These are phyloP conservation scores for Veloboletus limbatus DNA, from an alignment of 1,284 basidiomycete genomes.

Conservation along the genomic window DNA sequence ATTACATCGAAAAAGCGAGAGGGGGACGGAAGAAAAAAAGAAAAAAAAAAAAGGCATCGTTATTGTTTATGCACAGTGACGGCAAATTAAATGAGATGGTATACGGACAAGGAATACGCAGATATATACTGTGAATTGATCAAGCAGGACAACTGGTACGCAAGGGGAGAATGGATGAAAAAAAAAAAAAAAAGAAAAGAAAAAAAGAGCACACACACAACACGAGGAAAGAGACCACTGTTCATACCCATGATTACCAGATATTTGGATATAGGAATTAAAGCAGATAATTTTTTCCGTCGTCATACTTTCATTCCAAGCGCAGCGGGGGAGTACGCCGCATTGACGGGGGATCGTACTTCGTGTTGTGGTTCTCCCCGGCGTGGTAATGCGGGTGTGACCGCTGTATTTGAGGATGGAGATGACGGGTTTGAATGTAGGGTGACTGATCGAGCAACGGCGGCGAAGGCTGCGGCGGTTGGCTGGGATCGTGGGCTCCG, in stretches of 20 bases:
- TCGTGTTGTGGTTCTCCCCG: conserved; percentile 34
- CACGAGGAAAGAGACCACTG: conserved; percentile 22
- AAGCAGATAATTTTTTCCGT: conserved; percentile 17
- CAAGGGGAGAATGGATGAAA: no score
- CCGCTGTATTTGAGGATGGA: conserved; percentile 30
- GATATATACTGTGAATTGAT: conserved; percentile 12
- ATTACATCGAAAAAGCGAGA: no score
- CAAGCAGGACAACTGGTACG: conserved; percentile 11
- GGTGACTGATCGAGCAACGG: conserved; percentile 34
- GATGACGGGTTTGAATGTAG: conserved; percentile 29
- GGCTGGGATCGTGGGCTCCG: conserved; percentile 33
- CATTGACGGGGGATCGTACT: conserved; percentile 34
- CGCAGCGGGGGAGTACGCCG: conserved; percentile 33
- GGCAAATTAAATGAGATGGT: conserved; percentile 25
- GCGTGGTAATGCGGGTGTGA: conserved; percentile 29
- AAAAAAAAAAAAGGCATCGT: not conserved
- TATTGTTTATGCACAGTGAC: conserved; percentile 22
- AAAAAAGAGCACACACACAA: not conserved
- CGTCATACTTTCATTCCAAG: conserved; percentile 34
- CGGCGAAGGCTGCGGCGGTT: conserved; percentile 27
- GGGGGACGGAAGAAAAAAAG: not conserved
- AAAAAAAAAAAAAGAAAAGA: not conserved
- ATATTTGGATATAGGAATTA: conserved; percentile 28
- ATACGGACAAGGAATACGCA: conserved; percentile 16
- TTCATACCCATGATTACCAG: conserved; percentile 30